Evolutionary conservation across 495 filamentous ascomycete genomes (phyloP).

Genomic region (Penicillium bialowiezense): DNA sequence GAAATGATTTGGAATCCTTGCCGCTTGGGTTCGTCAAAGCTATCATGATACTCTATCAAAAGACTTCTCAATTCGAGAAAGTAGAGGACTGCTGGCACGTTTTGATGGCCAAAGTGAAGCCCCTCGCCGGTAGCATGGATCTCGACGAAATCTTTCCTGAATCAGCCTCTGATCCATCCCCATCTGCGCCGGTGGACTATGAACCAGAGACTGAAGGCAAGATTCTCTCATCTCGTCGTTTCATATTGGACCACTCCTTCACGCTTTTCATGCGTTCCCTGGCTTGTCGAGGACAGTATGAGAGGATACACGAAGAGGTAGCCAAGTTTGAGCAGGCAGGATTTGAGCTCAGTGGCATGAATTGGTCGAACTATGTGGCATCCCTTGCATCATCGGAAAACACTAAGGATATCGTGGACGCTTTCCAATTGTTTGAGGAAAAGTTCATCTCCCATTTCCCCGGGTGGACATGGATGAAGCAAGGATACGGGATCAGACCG

Average conservation of each 20-base stretch:
- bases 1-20: constrained; percentile 21
- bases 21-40: constrained; percentile 61
- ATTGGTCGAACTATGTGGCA: constrained; percentile 52
- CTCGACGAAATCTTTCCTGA: constrained; percentile 18
- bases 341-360: constrained; percentile 60
- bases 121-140: constrained; percentile 31
- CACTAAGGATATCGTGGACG: constrained; percentile 35
- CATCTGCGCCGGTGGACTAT: background rate
- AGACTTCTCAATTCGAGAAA: constrained; percentile 51
- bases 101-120: constrained; percentile 49
- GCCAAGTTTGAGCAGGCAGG: constrained; percentile 53
- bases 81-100: constrained; percentile 67
- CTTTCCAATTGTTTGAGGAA: constrained; percentile 67
- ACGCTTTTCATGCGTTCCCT: constrained; percentile 60
- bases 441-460: constrained; percentile 72
- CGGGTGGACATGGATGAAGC: constrained; percentile 58
- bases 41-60: constrained; percentile 61
- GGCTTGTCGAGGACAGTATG: constrained; percentile 39
- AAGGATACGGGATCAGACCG: constrained; percentile 30
- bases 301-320: constrained; percentile 49
- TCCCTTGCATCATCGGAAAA: constrained; percentile 43
- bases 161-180: background rate
- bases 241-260: constrained; percentile 55
- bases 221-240: constrained; percentile 54
- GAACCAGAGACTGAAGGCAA: background rate